Percentiles rank a stretch among this genome's conserved stretches.
phyloP scores from a whole-genome alignment of 495 filamentous ascomycete species.

The Aspergillus cavernicola region DNA sequence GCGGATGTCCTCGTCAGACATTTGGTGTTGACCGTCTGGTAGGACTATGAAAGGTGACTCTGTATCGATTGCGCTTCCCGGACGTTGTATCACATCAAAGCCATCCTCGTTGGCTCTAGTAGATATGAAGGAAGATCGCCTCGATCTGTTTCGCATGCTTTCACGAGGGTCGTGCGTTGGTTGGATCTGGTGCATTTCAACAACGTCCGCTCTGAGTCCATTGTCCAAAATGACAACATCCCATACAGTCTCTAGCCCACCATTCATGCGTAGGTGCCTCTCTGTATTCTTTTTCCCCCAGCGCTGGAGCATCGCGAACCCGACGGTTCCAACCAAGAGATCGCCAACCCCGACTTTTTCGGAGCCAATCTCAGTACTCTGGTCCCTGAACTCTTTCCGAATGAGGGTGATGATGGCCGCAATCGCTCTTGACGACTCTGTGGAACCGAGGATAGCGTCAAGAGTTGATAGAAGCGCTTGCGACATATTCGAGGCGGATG shows the following conservation, averaged over 20 bases:
- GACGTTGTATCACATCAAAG: conserved; percentile 47
- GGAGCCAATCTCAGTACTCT: conserved; percentile 53
- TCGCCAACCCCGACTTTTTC: conserved; percentile 64
- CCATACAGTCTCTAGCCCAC: conserved; percentile 66
- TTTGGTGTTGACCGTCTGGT: conserved; percentile 30
- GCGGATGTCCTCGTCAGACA: conserved; percentile 44
- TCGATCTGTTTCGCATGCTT: conserved; percentile 17
- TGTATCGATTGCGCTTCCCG: conserved; percentile 18
- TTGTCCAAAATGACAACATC: conserved; percentile 73
- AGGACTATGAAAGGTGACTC: conserved; percentile 26
- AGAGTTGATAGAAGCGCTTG: conserved; percentile 63
- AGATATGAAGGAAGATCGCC: conserved; percentile 37
- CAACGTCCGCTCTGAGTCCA: conserved; percentile 57
- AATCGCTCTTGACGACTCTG: conserved; percentile 76
- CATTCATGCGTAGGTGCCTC: conserved; percentile 46
- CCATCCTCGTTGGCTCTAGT: conserved; percentile 37
- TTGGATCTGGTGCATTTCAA: conserved; percentile 37
- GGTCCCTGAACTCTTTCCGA: conserved; percentile 65
- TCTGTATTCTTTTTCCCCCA: conserved; percentile 61
- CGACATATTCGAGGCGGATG: conserved; percentile 57
- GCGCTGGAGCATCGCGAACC: conserved; percentile 67
- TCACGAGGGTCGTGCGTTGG: conserved; percentile 18
- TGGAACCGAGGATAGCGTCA: conserved; percentile 72
- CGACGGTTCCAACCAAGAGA: conserved; percentile 62
- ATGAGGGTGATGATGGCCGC: conserved; percentile 73